A percentile compares a stretch with the other conserved stretches of the same genome.
These are phyloP conservation scores for Turnera subulata DNA, from an alignment of 345 rosid species.

Conservation along the genomic window DNA sequence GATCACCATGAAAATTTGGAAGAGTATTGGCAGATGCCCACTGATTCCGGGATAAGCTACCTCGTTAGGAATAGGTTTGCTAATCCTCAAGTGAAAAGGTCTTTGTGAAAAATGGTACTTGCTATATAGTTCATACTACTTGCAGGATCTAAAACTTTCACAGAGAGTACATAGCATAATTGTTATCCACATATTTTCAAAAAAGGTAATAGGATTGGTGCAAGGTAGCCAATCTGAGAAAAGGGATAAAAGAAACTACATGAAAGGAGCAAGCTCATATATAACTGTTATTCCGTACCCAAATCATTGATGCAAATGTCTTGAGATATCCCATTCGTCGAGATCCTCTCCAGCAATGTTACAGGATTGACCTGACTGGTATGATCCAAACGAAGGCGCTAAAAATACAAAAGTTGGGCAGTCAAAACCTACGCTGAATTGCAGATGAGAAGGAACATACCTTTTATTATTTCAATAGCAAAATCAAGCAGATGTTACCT, in stretches of 20 bases:
- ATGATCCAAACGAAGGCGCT: slow-evolving; percentile 65
- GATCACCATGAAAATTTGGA: no score
- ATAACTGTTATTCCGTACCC: slow-evolving; percentile 43
- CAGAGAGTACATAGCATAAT: neutral
- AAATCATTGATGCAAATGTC: slow-evolving; percentile 86
- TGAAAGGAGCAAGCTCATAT: neutral
- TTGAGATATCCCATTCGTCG: slow-evolving; percentile 70
- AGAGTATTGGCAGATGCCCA: no score
- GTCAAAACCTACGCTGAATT: slow-evolving; percentile 1
- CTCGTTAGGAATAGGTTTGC: no score
- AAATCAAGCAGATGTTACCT: slow-evolving; percentile 36
- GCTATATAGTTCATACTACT: neutral
- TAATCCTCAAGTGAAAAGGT: neutral
- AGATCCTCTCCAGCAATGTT: slow-evolving; percentile 65
- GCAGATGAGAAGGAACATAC: no score
- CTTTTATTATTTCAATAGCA: neutral
- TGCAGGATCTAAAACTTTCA: neutral
- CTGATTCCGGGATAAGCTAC: no score
- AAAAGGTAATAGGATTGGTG: neutral
- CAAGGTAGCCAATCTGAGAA: neutral
- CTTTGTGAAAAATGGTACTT: slow-evolving; percentile 6
- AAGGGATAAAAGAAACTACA: neutral
- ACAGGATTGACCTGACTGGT: slow-evolving; percentile 69
- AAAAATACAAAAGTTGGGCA: slow-evolving; percentile 25
- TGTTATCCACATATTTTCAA: neutral